Conservation (phyloP, 805 yeast genomes). For the Spathaspora girioi region DNA sequence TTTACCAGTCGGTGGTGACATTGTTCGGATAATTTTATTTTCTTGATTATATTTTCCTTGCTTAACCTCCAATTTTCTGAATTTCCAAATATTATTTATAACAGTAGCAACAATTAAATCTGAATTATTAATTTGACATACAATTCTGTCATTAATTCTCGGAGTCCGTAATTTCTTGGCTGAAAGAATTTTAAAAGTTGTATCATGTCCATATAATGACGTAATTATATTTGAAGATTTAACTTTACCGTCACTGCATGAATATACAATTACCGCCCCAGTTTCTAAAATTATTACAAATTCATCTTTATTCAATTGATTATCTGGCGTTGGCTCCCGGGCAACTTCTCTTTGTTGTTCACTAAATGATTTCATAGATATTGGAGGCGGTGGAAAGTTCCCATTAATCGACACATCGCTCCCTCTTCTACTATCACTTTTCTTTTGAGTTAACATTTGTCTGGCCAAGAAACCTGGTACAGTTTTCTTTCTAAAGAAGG, state of each 20-base stretch:
- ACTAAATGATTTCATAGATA: conserved; percentile 8
- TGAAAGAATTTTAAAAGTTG: conserved; percentile 30
- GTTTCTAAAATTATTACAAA: conserved; percentile 49
- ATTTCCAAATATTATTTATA: conserved; percentile 64
- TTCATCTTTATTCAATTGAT: conserved; percentile 33
- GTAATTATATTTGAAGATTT: conserved; percentile 23
- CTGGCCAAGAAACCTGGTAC: conserved; percentile 42
- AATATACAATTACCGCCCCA: conserved; percentile 48
- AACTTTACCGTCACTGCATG: conserved; percentile 47
- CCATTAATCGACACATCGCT: conserved; percentile 31
- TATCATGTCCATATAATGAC: conserved; percentile 15
- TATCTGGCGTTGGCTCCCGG: conserved; percentile 1
- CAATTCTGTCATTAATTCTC: conserved; percentile 68
- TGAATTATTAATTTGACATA: conserved; percentile 43
- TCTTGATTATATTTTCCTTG: conserved; percentile 43
- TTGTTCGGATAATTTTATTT: background rate
- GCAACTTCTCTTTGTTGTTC: conserved; percentile 5
- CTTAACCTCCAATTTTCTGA: conserved; percentile 46
- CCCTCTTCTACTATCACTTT: conserved; percentile 23
- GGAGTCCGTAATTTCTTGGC: conserved; percentile 64
- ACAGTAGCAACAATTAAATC: conserved; percentile 59
- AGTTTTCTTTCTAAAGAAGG: conserved; percentile 59
- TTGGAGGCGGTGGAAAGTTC: conserved; percentile 30
- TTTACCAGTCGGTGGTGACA: background rate
- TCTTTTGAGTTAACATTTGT: conserved; percentile 21